Base-by-base conservation (phyloP, 2,329 filamentous ascomycete species). In the Hypoxylon sp. region DNA sequence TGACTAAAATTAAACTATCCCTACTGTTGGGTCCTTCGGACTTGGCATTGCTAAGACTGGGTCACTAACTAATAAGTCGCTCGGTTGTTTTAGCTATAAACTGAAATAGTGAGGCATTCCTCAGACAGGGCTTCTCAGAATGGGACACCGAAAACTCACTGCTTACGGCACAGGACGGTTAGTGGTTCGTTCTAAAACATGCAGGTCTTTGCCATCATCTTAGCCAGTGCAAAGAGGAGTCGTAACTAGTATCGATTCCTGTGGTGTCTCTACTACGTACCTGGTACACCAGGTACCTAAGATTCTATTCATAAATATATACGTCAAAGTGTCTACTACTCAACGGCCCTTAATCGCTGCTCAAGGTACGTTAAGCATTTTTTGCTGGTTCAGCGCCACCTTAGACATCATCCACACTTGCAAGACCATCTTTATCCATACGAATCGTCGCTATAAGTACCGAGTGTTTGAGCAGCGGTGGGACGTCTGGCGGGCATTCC, bases 371-470 rank as follows among this genome's bases (percentile, higher is more conserved):
- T 76, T 77, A 11, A 79, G 65, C 48, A 66, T 67, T 13, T 73
- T 67, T 13, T 78, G 75, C 62, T 73, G 73, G 24, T 73, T 50
- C 5, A 76, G 70, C 37, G 73, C 74, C 10, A 75, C 69, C 52
- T 71, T 68, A 24, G 73, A 62, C 0, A 81, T 76, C 66, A 73
- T 73, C 1, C 71, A 59, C 5, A 75, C 72, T 14, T 66, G 66
- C 14, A 72, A 75, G 24, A 80, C 69, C 0, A 81, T 83, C 59
- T 81, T 69, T 1, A 63, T 58, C 57, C 80, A 82, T 1, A 82
- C 73, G 1, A 57, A 13, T 4, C 75, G 78, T 1, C 78, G 73
- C 46, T 74, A 74, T 22, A 22, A 22, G 19, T 13, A 66, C 71
- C 1, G 78, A 74, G 3, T 69, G 66, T 1, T 62, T 52, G 0